These are phyloP conservation scores for Penicillium sp. DNA, from an alignment of 2,329 filamentous ascomycete genomes.

Conservation along the genomic window DNA sequence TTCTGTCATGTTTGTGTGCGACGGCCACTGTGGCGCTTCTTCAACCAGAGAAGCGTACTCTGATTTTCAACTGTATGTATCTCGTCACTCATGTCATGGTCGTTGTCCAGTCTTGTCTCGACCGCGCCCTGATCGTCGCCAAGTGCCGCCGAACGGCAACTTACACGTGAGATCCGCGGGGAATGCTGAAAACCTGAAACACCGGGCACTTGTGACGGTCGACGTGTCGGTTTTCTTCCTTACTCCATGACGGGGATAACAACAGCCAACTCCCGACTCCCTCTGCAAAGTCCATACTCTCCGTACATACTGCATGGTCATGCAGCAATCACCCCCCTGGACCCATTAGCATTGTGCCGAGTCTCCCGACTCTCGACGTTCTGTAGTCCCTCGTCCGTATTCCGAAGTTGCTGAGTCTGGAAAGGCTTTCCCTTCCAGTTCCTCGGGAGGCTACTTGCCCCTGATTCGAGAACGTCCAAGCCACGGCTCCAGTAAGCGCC, in stretches of 20 bases:
- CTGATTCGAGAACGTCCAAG: constrained; percentile 22
- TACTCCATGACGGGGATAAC: neutral
- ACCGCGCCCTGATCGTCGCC: constrained; percentile 17
- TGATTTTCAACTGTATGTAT: neutral
- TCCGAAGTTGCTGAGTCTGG: neutral
- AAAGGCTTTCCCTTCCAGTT: neutral
- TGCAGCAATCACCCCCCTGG: neutral
- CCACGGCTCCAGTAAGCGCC: constrained; percentile 19
- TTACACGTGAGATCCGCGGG: constrained; percentile 26
- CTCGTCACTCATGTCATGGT: neutral
- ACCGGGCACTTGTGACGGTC: constrained; percentile 12
- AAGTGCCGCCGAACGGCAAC: constrained; percentile 23
- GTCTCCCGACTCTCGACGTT: neutral
- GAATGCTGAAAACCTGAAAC: constrained; percentile 21
- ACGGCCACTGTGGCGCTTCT: constrained; percentile 15
- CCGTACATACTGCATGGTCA: neutral
- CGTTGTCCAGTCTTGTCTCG: neutral
- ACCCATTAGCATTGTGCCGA: neutral
- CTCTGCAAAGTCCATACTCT: neutral
- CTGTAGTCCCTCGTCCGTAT: neutral
- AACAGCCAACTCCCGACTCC: neutral
- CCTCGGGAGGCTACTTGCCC: constrained; percentile 12
- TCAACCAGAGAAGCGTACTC: constrained; percentile 7
- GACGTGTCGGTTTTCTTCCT: constrained; percentile 1
- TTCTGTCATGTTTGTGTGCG: neutral